Percentiles rank a stretch among this genome's conserved stretches.
phyloP scores from a whole-genome alignment of 768 basidiomycete species.

The Antrodiella citrinella region DNA sequence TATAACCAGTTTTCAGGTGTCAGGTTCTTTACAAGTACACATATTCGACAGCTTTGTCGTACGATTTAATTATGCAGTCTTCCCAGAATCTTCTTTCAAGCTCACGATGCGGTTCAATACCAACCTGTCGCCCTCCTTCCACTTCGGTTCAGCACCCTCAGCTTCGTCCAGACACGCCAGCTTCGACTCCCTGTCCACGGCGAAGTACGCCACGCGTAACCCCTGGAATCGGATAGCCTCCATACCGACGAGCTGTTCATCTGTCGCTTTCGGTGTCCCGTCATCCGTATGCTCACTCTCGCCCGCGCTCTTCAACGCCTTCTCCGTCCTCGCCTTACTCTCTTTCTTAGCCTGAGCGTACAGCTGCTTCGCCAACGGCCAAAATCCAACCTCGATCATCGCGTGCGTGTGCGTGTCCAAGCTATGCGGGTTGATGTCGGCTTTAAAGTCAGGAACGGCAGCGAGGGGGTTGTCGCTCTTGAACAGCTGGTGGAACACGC shows the following conservation, averaged over 20 bases:
- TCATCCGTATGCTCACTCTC: conserved; percentile 29
- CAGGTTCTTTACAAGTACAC: no score
- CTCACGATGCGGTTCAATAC: conserved; percentile 90
- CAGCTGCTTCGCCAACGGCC: conserved; percentile 64
- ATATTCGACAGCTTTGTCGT: no score
- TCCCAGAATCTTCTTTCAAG: conserved; percentile 90
- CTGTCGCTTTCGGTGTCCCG: conserved; percentile 65
- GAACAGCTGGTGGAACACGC: conserved; percentile 91
- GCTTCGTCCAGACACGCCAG: conserved; percentile 56
- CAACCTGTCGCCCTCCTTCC: conserved; percentile 66
- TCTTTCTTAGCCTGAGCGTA: conserved; percentile 59
- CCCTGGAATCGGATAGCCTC: conserved; percentile 97
- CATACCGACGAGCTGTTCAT: conserved; percentile 76
- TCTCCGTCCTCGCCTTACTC: conserved; percentile 52
- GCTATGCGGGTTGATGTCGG: conserved; percentile 78
- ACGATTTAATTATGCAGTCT: conserved; percentile 33
- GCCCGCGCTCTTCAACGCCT: conserved; percentile 39
- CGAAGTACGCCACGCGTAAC: conserved; percentile 90
- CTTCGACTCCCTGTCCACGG: conserved; percentile 80
- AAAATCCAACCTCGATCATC: conserved; percentile 86
- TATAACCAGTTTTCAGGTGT: no score
- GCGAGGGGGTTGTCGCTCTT: conserved; percentile 82
- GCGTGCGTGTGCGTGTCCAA: conserved; percentile 75
- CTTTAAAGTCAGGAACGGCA: conserved; percentile 63
- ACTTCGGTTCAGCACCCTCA: conserved; percentile 31